A percentile compares a stretch with the other conserved stretches of the same genome.
These are phyloP conservation scores for Boeremia exigua DNA, from an alignment of 2,329 filamentous ascomycete species.

Conservation along the genomic window DNA sequence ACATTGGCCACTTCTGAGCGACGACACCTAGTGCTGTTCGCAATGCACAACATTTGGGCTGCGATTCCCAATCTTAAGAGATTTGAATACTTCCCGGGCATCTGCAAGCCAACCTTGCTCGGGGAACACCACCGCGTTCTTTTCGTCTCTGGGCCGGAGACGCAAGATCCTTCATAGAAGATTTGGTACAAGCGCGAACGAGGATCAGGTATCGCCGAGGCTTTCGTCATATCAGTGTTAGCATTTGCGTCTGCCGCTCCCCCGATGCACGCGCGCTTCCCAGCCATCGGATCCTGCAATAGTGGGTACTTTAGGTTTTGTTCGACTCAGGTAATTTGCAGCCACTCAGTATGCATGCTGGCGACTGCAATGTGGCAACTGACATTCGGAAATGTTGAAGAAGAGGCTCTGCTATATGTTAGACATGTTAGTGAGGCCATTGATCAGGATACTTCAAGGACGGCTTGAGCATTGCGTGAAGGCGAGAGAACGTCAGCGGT, in stretches of 20 bases:
- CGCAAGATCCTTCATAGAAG: not conserved
- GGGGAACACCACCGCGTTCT: not conserved
- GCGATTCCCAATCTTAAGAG: too few species aligned
- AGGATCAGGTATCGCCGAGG: constrained; percentile 3
- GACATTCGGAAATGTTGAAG: not conserved
- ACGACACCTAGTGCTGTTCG: not conserved
- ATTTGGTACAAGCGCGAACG: not conserved
- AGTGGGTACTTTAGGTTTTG: constrained; percentile 30
- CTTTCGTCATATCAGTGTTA: constrained; percentile 13
- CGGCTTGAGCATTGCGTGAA: not conserved
- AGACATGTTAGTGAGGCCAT: not conserved
- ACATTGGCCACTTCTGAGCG: too few species aligned
- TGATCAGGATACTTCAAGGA: too few species aligned
- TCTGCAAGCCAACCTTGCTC: too few species aligned
- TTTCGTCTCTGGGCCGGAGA: not conserved
- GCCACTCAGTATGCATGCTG: constrained; percentile 20
- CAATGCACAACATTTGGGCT: too few species aligned
- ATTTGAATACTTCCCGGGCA: too few species aligned
- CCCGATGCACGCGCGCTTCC: constrained; percentile 33
- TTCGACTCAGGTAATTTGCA: constrained; percentile 21
- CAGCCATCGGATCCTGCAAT: constrained; percentile 5
- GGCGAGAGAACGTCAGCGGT: not conserved
- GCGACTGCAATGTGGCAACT: not conserved
- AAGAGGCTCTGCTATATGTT: not conserved
- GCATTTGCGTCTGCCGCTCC: constrained; percentile 36